Evolutionary conservation across 2,329 filamentous ascomycete genomes (phyloP), one percentile per base, ranked within the genome.

Genomic region (Ceratocystis smalleyi): DNA sequence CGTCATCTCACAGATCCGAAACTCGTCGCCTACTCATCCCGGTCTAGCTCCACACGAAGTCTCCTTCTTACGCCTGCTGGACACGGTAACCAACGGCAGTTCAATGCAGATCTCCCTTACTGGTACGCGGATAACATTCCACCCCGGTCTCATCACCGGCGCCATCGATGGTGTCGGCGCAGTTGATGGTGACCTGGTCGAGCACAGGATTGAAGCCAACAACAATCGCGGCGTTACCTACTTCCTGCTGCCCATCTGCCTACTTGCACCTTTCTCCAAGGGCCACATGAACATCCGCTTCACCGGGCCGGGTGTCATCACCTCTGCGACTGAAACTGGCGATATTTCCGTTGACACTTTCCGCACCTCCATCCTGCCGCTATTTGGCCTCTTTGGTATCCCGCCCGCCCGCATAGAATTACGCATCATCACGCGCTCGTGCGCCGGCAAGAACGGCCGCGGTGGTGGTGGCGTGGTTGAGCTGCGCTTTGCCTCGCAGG

Each of bases 41-140:
- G 94, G 94, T 71, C 87, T 99, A 64, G 87, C 89, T 63, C 86
- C 90, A 60, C 88, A 96, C 77, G 94, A 99, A 76, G 86, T 97
- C 71, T 97, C 94, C 59, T 92, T 99, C 75, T 82, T 99, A 40
- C 91, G 94, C 65, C 87, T 99, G 19, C 85, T 99, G 71, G 94
- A 97, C 75, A 83, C 89, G 69, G 81, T 99, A 70, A 99, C 94
- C 71, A 99, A 99, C 79, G 94, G 94, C 76, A 89, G 88, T 65
- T 85, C 88, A 64, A 90, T 97, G 77, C 91, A 96, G 71, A 96
- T 99, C 70, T 96, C 91, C 10, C 94, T 95, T 77, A 96, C 91
- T 1, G 94, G 94, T 72, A 97, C 94, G 0, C 91, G 90, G 0
- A 83, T 99, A 64, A 86, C 91, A 45, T 99, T 95, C 76, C 87